A percentile compares a stretch with the other conserved stretches of the same genome.
Conservation (phyloP, 352 stramenopile species). For the Phytophthora megakarya region DNA sequence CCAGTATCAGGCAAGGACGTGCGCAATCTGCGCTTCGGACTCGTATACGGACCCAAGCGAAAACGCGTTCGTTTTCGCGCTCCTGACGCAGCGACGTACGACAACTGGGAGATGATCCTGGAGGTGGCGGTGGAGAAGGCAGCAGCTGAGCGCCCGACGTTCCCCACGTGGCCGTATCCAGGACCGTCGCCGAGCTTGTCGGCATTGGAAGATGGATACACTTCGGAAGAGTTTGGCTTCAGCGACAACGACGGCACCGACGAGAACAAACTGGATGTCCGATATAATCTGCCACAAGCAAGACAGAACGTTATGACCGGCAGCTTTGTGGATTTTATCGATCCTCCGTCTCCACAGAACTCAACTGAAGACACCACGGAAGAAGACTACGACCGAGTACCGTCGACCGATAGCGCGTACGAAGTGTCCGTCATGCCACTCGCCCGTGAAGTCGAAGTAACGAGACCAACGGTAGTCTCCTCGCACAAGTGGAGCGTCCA, state of each 20-base stretch:
- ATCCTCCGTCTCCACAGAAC: conserved; percentile 19
- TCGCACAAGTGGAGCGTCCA: conserved; percentile 10
- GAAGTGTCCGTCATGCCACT: conserved; percentile 16
- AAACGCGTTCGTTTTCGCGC: conserved; percentile 40
- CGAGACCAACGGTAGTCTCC: background rate
- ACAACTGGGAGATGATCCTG: conserved; percentile 37
- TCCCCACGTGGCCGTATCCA: conserved; percentile 22
- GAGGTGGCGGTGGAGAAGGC: conserved; percentile 37
- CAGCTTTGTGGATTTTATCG: conserved; percentile 31
- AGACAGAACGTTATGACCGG: conserved; percentile 18
- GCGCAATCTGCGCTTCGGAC: conserved; percentile 32
- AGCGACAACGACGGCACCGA: conserved; percentile 31
- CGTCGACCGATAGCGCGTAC: conserved; percentile 29
- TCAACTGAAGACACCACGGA: conserved; percentile 15
- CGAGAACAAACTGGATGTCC: conserved; percentile 10
- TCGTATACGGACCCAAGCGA: conserved; percentile 37
- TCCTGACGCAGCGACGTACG: conserved; percentile 27
- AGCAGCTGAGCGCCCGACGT: conserved; percentile 32
- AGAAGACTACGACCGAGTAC: conserved; percentile 3
- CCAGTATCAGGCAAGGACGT: conserved; percentile 43
- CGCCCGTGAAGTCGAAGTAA: conserved; percentile 20
- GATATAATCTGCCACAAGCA: conserved; percentile 1
- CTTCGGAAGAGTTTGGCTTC: conserved; percentile 39
- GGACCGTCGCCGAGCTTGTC: conserved; percentile 28
- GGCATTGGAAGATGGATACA: conserved; percentile 23